Evolutionary conservation across 345 rosid genomes (phyloP), one percentile per base, ranked within the genome.

Genomic region (Clarkia xantiana): DNA sequence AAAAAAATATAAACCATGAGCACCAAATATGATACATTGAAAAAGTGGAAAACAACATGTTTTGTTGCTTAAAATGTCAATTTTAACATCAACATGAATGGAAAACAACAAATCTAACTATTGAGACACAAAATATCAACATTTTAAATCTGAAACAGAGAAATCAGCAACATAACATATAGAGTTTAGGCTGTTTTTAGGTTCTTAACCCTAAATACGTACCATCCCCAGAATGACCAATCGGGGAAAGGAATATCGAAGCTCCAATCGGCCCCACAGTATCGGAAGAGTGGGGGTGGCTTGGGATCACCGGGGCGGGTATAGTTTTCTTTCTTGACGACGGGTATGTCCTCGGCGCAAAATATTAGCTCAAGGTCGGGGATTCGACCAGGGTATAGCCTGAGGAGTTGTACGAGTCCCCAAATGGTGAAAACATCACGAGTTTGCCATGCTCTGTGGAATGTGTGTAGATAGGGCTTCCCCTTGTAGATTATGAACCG

Each of bases 221-320:
- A 83, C 94, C 89, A 78, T 18, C 80, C 86, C 94, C 89, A 81
- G 57, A 81, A 84, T 62, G 84, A 67, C 94, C 89, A 81, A 19
- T 81, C 85, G 44, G 81, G 82, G 43, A 80, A 80, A 8, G 75
- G 74, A 29, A 77, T 74, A 59, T 70, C 82, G 18, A 72, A 61
- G 8, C 47, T 19, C 4, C 45, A 55, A 16, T 60, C 58, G 40
- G 72, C 66, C 0, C 71, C 68, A 9, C 76, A 66, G 23, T 75
- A 81, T 8, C 76, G 67, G 63, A 81, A 81, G 57, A 77, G 47
- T 3, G 64, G 68, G 1, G 83, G 83, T 2, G 52, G 62, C 48
- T 56, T 40, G 1, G 47, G 45, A 19, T 50, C 47, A 39, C 65
- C 61, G 12, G 53, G 43, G 14, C 14, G 52, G 13, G 0, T 22